Evolutionary conservation across 2,329 filamentous ascomycete genomes (phyloP).

Genomic region (Aspergillus aculeatus): DNA sequence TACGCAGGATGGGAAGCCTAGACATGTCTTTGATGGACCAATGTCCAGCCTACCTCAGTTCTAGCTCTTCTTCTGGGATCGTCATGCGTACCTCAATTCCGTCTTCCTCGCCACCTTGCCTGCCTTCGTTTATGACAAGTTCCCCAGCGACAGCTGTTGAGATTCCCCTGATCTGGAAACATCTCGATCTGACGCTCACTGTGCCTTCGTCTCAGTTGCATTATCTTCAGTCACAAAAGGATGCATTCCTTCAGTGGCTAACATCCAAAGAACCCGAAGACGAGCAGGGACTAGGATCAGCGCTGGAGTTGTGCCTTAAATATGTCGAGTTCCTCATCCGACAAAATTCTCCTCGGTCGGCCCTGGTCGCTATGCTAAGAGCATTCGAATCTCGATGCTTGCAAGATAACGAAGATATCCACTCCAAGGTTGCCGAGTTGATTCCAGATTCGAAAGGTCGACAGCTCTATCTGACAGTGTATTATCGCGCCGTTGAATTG

Average conservation of each 20-base stretch:
- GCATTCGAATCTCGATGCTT: conserved; percentile 18
- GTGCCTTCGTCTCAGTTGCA: conserved; percentile 4
- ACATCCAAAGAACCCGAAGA: not conserved
- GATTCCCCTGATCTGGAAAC: not conserved
- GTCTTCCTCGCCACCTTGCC: conserved; percentile 2
- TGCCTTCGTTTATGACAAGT: not conserved
- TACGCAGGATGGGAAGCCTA: not conserved
- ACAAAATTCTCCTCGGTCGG: not conserved
- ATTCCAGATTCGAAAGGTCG: not conserved
- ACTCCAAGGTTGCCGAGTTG: conserved; percentile 10
- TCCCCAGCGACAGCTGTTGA: not conserved
- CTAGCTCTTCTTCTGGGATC: conserved; percentile 6
- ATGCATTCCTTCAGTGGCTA: conserved; percentile 12
- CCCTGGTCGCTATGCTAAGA: conserved; percentile 1
- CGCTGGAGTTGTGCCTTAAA: conserved; percentile 8
- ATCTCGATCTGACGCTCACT: not conserved
- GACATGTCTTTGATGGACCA: conserved; percentile 12
- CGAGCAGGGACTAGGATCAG: not conserved
- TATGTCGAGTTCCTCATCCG: conserved; percentile 14
- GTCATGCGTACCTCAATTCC: not conserved
- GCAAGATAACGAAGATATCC: conserved; percentile 12
- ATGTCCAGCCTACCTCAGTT: conserved; percentile 2
- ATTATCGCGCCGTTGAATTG: conserved; percentile 13
- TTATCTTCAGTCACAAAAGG: conserved; percentile 7
- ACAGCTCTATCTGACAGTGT: conserved; percentile 13